Conservation (phyloP, 2,329 filamentous ascomycete species). For the Byssoonygena ceratinophila region DNA sequence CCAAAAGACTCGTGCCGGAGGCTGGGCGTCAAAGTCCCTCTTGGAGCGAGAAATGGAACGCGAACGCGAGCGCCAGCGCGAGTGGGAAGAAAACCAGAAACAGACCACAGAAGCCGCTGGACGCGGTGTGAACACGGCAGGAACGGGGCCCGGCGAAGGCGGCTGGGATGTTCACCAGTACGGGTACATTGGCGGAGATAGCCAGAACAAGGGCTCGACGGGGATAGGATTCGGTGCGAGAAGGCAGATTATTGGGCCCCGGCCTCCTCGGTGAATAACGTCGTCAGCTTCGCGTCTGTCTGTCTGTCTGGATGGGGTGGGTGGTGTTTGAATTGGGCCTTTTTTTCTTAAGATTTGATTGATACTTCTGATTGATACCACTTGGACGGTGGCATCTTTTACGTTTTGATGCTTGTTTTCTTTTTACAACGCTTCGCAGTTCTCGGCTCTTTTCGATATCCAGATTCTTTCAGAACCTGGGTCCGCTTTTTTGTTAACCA, state of each 20-base stretch:
- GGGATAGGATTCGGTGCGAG: slow-evolving; percentile 45
- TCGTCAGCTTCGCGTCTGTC: too few relatives aligned
- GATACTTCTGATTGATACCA: too few relatives aligned
- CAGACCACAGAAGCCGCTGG: slow-evolving; percentile 39
- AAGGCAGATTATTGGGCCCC: slow-evolving; percentile 53
- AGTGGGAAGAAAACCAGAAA: slow-evolving; percentile 54
- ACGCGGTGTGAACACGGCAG: slow-evolving; percentile 35
- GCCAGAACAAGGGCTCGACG: slow-evolving; percentile 45
- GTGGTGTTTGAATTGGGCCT: background rate
- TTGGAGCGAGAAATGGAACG: slow-evolving; percentile 58
- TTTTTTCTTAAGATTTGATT: background rate
- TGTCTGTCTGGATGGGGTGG: background rate
- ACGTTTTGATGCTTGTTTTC: background rate
- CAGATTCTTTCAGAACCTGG: too few relatives aligned
- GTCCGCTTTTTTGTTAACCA: too few relatives aligned
- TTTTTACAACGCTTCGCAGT: too few relatives aligned
- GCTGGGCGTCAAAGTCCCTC: slow-evolving; percentile 53
- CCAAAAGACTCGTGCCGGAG: slow-evolving; percentile 47
- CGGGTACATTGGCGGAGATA: slow-evolving; percentile 53
- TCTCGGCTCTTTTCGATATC: background rate
- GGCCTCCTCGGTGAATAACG: slow-evolving; percentile 37
- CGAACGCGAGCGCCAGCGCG: slow-evolving; percentile 52
- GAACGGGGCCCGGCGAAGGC: slow-evolving; percentile 40
- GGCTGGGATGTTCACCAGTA: slow-evolving; percentile 56
- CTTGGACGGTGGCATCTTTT: background rate